Evolutionary conservation across 2,329 filamentous ascomycete genomes (phyloP).

Genomic region (Myriosclerotinia duriaeana): DNA sequence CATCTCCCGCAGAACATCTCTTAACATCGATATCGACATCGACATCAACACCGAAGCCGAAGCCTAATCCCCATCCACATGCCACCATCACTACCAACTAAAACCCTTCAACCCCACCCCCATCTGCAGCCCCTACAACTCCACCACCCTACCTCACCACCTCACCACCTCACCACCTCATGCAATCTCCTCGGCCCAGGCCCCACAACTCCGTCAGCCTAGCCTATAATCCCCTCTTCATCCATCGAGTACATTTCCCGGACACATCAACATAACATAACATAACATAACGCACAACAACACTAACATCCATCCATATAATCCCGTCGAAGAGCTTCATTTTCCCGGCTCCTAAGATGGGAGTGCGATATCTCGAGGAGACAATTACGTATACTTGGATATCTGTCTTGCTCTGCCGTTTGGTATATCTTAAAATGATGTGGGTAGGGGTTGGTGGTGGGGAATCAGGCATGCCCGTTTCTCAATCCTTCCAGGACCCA

Average conservation of each 20-base stretch:
- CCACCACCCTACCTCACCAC: constrained; percentile 41
- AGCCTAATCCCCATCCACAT: constrained; percentile 50
- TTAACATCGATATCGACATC: constrained; percentile 49
- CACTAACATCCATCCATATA: constrained; percentile 63
- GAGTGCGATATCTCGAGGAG: constrained; percentile 41
- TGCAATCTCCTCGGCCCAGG: constrained; percentile 63
- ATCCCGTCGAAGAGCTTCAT: constrained; percentile 74
- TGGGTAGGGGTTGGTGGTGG: constrained; percentile 46
- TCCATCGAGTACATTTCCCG: no score
- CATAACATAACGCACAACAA: constrained; percentile 54
- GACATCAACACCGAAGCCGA: constrained; percentile 58
- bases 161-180: constrained; percentile 46
- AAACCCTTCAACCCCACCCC: constrained; percentile 55
- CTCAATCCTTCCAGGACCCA: no score
- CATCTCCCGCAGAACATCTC: constrained; percentile 63
- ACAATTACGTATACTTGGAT: constrained; percentile 62
- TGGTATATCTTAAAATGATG: constrained; percentile 59
- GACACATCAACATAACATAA: constrained; percentile 59
- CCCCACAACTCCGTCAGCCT: constrained; percentile 68
- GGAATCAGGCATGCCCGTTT: constrained; percentile 37
- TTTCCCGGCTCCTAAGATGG: constrained; percentile 59
- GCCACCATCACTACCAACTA: constrained; percentile 61
- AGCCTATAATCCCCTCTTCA: constrained; percentile 56
- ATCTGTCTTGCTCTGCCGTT: constrained; percentile 63
- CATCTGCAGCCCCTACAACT: constrained; percentile 45